Evolutionary conservation across 2,329 filamentous ascomycete genomes (phyloP), one percentile per base, ranked within the genome.

Genomic region (Aplosporella prunicola): DNA sequence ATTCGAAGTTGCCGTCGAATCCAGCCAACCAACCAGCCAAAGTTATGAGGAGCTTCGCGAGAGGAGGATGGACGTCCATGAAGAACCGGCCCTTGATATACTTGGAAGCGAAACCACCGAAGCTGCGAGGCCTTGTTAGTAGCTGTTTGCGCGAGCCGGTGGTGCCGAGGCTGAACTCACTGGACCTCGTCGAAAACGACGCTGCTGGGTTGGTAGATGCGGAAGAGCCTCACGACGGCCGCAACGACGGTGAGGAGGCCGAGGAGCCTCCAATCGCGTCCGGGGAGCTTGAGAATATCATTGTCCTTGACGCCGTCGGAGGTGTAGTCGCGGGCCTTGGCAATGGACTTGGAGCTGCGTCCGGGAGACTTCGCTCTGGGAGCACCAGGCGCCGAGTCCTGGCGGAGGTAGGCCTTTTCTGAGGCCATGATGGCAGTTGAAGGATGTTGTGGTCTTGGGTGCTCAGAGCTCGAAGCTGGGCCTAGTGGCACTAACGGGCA

Each of bases 1-100:
- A 98, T 62, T 96, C 91, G 59, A 98, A 98, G 45, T 86, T 73
- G 47, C 91, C 91, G 56, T 95, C 76, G 61, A 96, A 98, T 37
- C 91, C 91, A 52, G 88, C 91, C 46, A 95, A 64, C 80, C 83
- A 98, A 50, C 89, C 91, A 46, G 88, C 87, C 43, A 98, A 76
- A 35, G 91, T 93, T 53, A 98, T 89, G 49, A 98, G 78, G 58
- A 98, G 77, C 70, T 98, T 98, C 48, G 91, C 91, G 43, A 98
- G 73, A 30, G 91, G 91, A 20, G 91, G 91, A 59, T 98, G 91
- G n/a, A 98, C 91, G 59, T 98, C 91, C 91, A 98, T 98, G 64
- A 98, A 98, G 74, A 98, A 98, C 60, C 74, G 82, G 55, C 91
- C 91, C 71, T 98, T 96, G 73, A 98, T 96, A 63, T 98, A 98